Percentiles rank a stretch among this genome's conserved stretches.
Evolutionary conservation across 495 filamentous ascomycete genomes (phyloP).

Genomic region (Rhypophila decipiens): DNA sequence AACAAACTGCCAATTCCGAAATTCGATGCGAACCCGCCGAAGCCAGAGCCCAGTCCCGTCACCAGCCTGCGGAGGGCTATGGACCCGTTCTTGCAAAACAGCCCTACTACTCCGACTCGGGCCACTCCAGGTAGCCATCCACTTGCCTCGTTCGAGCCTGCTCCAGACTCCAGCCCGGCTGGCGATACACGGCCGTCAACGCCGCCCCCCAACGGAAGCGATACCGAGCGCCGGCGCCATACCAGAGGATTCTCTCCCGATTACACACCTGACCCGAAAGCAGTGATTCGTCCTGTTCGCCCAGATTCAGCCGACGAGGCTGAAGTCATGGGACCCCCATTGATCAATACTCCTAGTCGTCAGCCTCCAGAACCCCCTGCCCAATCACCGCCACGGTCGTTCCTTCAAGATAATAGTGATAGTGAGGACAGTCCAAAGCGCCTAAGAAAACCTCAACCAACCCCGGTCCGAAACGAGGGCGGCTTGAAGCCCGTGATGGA

Average conservation of each 20-base stretch:
- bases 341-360: conserved; percentile 14
- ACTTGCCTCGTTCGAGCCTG: conserved; percentile 9
- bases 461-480: conserved; percentile 8
- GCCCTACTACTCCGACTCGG: conserved; percentile 15
- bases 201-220: conserved; percentile 1
- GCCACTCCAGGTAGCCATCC: conserved; percentile 13
- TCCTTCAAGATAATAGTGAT: conserved; percentile 33
- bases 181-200: conserved; percentile 7
- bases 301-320: conserved; percentile 18
- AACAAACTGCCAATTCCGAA: conserved; percentile 18
- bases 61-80: conserved; percentile 85
- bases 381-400: conserved; percentile 25
- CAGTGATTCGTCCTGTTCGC: conserved; percentile 52
- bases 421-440: conserved; percentile 27
- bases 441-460: conserved; percentile 9
- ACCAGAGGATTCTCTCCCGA: conserved; percentile 57
- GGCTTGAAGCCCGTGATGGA: conserved; percentile 15
- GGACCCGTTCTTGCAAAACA: conserved; percentile 67
- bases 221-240: conserved; percentile 22
- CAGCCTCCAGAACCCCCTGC: conserved; percentile 6
- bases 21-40: conserved; percentile 1
- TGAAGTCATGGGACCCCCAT: not conserved
- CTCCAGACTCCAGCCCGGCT: not conserved
- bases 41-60: conserved; percentile 58
- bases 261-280: conserved; percentile 54